These are phyloP conservation scores for Aureobasidium uvarum DNA, from an alignment of 2,329 filamentous ascomycete species.

Conservation along the genomic window DNA sequence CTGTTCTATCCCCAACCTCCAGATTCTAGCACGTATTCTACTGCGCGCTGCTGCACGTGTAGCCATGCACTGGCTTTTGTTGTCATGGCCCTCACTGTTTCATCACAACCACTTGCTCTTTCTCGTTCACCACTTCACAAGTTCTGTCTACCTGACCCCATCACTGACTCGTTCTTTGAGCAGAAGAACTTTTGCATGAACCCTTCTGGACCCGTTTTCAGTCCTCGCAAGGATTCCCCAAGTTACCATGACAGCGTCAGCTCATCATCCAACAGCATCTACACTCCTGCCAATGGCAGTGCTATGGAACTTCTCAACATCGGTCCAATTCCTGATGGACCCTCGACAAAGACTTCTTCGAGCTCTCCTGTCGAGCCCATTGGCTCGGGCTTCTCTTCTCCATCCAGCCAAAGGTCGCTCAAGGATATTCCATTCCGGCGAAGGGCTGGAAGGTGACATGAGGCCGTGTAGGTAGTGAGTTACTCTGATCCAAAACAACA, in stretches of 20 bases:
- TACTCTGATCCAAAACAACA: no score
- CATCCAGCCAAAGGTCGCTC: neutral
- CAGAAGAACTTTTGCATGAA: neutral
- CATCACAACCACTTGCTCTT: no score
- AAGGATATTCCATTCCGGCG: neutral
- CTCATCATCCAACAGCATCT: neutral
- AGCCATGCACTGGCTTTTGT: neutral
- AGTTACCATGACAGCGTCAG: neutral
- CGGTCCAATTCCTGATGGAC: constrained; percentile 2
- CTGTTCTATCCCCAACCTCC: no score
- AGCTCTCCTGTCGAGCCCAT: constrained; percentile 1
- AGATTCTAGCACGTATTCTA: no score
- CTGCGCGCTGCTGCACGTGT: no score
- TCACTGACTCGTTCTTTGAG: neutral
- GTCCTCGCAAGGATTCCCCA: neutral
- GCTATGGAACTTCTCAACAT: constrained; percentile 6
- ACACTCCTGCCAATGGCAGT: neutral
- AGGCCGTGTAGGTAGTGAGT: no score
- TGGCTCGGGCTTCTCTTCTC: neutral
- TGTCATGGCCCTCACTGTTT: no score
- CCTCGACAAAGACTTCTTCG: constrained; percentile 1
- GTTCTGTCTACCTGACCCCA: neutral
- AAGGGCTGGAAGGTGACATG: no score
- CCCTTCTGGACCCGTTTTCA: neutral
- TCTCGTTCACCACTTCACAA: no score